phyloP scores from a whole-genome alignment of 148 eudicot species.

The Mesembryanthemum crystallinum region DNA sequence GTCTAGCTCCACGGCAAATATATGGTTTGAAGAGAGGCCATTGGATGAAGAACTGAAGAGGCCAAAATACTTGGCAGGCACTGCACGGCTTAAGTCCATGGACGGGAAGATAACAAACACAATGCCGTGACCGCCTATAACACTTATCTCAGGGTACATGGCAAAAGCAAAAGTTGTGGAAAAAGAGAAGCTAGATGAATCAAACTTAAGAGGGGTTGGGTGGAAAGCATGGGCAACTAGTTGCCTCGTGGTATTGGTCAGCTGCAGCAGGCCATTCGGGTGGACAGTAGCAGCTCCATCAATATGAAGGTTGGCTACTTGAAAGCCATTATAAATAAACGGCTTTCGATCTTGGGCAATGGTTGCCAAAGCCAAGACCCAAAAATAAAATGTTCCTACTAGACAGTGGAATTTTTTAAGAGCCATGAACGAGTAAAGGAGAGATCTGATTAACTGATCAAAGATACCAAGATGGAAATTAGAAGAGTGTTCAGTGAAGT shows the following conservation, averaged over 20 bases:
- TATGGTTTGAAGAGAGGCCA: conserved; percentile 22
- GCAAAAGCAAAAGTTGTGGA: conserved; percentile 29
- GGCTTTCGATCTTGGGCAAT: neutral
- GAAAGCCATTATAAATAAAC: conserved; percentile 19
- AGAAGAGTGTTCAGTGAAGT: too few species aligned
- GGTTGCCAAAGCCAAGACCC: neutral
- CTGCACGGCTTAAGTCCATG: neutral
- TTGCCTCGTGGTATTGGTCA: conserved; percentile 2
- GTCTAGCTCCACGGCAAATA: conserved; percentile 50
- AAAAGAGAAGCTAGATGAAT: conserved; percentile 1
- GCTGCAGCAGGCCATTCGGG: conserved; percentile 6
- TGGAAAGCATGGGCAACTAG: conserved; percentile 3
- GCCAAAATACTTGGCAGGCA: conserved; percentile 11
- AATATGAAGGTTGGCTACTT: conserved; percentile 7
- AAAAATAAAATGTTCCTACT: too few species aligned
- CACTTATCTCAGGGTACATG: neutral
- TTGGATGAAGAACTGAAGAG: conserved; percentile 12
- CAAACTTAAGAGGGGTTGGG: neutral
- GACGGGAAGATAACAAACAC: conserved; percentile 21
- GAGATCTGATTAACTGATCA: too few species aligned
- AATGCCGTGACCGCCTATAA: conserved; percentile 12
- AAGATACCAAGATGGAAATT: too few species aligned
- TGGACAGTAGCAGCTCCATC: conserved; percentile 11
- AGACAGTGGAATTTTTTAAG: too few species aligned
- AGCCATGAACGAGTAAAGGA: too few species aligned